phyloP scores from a whole-genome alignment of 805 yeast genomes.

The Cyberlindnera maclurae region DNA sequence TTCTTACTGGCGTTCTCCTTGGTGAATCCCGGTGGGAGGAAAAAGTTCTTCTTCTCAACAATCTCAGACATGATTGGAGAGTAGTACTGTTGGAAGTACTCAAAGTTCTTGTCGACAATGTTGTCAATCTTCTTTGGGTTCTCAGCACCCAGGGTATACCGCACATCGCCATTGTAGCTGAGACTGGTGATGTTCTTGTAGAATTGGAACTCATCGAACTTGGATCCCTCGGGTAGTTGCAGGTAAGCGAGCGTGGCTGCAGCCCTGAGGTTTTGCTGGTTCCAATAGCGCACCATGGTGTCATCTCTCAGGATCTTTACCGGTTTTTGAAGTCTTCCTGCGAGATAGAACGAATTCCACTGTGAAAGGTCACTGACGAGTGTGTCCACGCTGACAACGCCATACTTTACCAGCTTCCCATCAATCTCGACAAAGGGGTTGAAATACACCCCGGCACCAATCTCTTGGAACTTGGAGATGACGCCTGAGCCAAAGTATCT shows the following conservation, averaged over 20 bases:
- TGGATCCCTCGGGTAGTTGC: conserved; percentile 25
- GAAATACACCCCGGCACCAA: conserved; percentile 90
- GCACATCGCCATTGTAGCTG: conserved; percentile 85
- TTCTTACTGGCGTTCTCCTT: conserved; percentile 27
- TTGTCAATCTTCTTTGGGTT: conserved; percentile 83
- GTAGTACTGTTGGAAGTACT: conserved; percentile 64
- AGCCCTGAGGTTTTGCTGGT: conserved; percentile 68
- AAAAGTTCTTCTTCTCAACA: conserved; percentile 24
- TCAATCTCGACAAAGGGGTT: conserved; percentile 77
- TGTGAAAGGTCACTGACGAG: conserved; percentile 64
- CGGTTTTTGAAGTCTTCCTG: conserved; percentile 93
- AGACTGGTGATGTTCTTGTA: conserved; percentile 72
- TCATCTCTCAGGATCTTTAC: conserved; percentile 68
- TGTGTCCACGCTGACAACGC: conserved; percentile 62
- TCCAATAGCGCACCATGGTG: conserved; percentile 53
- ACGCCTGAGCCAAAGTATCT: conserved; percentile 51
- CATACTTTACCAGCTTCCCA: conserved; percentile 68
- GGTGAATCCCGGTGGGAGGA: conserved; percentile 33
- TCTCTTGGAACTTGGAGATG: conserved; percentile 50
- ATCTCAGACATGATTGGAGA: conserved; percentile 45
- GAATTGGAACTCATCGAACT: conserved; percentile 54
- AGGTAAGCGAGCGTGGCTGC: conserved; percentile 60
- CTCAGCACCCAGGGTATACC: conserved; percentile 83
- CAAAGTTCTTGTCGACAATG: conserved; percentile 73
- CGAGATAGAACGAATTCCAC: conserved; percentile 82